Evolutionary conservation across 768 basidiomycete genomes (phyloP).

Genomic region (Tubosaeta sp.): DNA sequence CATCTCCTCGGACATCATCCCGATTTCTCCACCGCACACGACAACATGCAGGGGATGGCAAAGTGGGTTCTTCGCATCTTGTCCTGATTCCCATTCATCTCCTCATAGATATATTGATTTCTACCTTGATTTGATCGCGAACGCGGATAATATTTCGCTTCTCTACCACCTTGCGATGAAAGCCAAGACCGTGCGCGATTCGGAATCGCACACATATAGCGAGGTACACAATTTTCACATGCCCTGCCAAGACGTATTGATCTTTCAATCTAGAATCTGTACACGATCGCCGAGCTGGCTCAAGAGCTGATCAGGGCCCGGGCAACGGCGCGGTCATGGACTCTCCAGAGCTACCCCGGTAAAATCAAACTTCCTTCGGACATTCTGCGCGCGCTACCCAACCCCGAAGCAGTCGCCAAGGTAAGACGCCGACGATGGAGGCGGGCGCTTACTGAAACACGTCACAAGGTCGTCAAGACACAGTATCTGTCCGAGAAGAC

Average conservation of each 20-base stretch:
- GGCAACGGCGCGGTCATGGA: conserved; percentile 65
- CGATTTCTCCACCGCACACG: conserved; percentile 69
- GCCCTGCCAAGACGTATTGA: background rate
- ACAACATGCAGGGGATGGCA: conserved; percentile 71
- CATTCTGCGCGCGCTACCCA: conserved; percentile 71
- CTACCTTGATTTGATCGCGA: conserved; percentile 74
- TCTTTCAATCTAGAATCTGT: conserved; percentile 62
- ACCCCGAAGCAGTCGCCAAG: conserved; percentile 59
- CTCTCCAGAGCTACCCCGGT: conserved; percentile 72
- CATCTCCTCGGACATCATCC: conserved; percentile 93
- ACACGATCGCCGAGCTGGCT: conserved; percentile 81
- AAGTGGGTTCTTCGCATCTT: conserved; percentile 49
- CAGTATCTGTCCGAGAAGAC: conserved; percentile 64
- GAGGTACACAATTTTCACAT: conserved; percentile 46
- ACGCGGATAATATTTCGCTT: conserved; percentile 78
- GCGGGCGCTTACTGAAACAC: background rate
- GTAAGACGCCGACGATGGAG: conserved; percentile 29
- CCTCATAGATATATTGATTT: conserved; percentile 76
- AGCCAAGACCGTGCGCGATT: conserved; percentile 84
- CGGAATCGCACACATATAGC: conserved; percentile 59
- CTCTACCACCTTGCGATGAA: conserved; percentile 79
- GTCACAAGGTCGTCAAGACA: conserved; percentile 56
- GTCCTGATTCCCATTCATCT: background rate
- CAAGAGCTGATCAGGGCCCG: conserved; percentile 78
- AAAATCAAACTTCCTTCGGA: conserved; percentile 77